Conservation (phyloP, 129 eudicot genomes). For the Logfia minima region DNA sequence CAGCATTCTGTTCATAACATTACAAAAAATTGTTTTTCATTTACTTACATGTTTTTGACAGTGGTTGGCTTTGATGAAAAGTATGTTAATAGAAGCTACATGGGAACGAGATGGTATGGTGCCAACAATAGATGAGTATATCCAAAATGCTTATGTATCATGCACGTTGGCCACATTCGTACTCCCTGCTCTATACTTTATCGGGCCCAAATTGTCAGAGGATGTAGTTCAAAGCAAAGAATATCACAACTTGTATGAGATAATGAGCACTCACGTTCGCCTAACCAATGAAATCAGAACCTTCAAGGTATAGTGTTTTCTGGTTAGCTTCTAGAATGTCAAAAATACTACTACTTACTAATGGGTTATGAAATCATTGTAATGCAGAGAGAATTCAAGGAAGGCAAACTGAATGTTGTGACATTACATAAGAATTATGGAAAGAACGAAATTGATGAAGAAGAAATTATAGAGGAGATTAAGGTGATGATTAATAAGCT, state of each 20-base stretch:
- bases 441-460: conserved; percentile 39
- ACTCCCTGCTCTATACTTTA: conserved; percentile 69
- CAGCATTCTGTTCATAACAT: not conserved
- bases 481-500: conserved; percentile 22
- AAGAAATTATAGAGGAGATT: conserved; percentile 43
- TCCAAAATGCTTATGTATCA: conserved; percentile 69
- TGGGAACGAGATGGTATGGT: conserved; percentile 46
- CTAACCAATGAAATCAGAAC: conserved; percentile 72
- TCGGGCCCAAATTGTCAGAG: conserved; percentile 72
- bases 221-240: conserved; percentile 55
- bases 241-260: conserved; percentile 45
- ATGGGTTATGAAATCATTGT: not conserved
- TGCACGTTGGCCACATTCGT: conserved; percentile 82
- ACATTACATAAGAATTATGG: conserved; percentile 44
- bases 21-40: not conserved
- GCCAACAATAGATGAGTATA: conserved; percentile 70
- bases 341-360: not conserved
- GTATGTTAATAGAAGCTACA: conserved; percentile 75
- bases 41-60: conserved; percentile 30
- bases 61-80: conserved; percentile 69
- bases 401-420: conserved; percentile 72
- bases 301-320: conserved; percentile 52
- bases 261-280: conserved; percentile 81
- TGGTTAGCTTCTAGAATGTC: not conserved
- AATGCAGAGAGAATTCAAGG: conserved; percentile 65